phyloP scores from a whole-genome alignment of 1,139 yeast species.

The Nakaseomyces delphensis region DNA sequence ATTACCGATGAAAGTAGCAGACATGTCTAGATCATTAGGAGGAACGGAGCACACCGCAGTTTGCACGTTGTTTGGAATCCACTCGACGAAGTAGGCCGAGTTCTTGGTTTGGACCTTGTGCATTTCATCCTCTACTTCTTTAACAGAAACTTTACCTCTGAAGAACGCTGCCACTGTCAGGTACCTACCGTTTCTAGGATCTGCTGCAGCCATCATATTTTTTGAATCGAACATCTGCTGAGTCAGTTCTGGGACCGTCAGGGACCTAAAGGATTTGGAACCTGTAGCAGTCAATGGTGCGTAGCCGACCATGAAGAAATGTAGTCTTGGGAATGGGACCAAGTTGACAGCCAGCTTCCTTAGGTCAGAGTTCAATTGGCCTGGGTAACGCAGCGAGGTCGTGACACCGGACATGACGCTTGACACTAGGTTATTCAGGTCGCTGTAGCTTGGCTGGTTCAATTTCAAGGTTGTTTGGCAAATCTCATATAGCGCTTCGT shows the following conservation, averaged over 20 bases:
- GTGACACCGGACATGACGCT: conserved; percentile 90
- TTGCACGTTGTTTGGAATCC: conserved; percentile 96
- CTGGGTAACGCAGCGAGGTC: conserved; percentile 83
- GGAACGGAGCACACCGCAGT: conserved; percentile 88
- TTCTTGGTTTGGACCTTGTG: conserved; percentile 74
- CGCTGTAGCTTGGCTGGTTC: conserved; percentile 67
- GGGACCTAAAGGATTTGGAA: conserved; percentile 71
- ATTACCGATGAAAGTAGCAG: conserved; percentile 88
- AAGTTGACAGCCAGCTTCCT: conserved; percentile 87
- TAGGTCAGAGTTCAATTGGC: conserved; percentile 84
- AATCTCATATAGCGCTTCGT: conserved; percentile 84
- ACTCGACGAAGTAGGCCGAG: conserved; percentile 77
- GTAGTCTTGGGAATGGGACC: conserved; percentile 92
- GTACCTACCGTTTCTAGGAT: conserved; percentile 84
- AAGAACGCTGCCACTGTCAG: conserved; percentile 91
- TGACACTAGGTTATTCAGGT: conserved; percentile 72
- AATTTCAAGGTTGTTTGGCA: conserved; percentile 79
- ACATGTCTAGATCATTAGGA: conserved; percentile 76
- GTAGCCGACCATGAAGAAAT: conserved; percentile 90
- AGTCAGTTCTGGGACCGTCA: conserved; percentile 83
- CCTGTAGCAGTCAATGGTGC: conserved; percentile 82
- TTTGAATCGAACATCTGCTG: conserved; percentile 88
- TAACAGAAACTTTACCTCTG: conserved; percentile 84
- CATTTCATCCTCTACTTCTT: conserved; percentile 93
- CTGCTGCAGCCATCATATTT: conserved; percentile 94